Evolutionary conservation across 2,329 filamentous ascomycete species (phyloP).

Genomic region (Escovopsis sp.): DNA sequence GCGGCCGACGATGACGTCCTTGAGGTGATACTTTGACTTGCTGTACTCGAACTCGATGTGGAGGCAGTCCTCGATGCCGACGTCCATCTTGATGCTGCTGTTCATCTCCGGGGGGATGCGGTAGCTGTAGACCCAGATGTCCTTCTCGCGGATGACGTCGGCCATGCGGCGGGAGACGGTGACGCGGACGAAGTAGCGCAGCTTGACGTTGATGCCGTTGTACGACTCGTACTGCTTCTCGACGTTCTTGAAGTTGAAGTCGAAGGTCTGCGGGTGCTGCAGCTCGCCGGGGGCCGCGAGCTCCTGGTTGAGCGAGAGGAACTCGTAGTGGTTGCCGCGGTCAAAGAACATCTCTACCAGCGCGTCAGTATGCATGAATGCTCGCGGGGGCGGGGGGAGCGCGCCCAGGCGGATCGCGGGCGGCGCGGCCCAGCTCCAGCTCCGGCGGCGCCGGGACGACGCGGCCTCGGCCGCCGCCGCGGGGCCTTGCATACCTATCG

Average conservation of each 20-base stretch:
- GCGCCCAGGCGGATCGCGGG: constrained; percentile 5
- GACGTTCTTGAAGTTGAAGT: constrained; percentile 99
- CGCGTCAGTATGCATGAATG: constrained; percentile 3
- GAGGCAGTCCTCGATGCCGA: constrained; percentile 96
- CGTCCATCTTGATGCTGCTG: constrained; percentile 99
- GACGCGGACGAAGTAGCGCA: constrained; percentile 95
- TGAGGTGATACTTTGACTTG: constrained; percentile 97
- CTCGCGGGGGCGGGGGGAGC: background rate
- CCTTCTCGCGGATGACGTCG: constrained; percentile 96
- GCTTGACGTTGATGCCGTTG: constrained; percentile 98
- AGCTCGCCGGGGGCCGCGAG: constrained; percentile 93
- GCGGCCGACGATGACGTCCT: constrained; percentile 94
- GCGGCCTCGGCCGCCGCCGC: background rate
- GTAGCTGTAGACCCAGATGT: constrained; percentile 99
- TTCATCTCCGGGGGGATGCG: constrained; percentile 96
- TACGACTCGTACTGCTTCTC: constrained; percentile 99
- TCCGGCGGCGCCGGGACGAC: background rate
- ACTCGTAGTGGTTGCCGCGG: constrained; percentile 97
- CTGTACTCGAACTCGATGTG: constrained; percentile 99
- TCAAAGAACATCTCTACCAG: constrained; percentile 95
- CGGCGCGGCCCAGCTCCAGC: constrained; percentile 1
- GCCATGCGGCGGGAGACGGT: constrained; percentile 95
- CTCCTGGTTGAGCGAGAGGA: constrained; percentile 92
- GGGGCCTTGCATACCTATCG: constrained; percentile 53
- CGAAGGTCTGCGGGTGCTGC: constrained; percentile 95